phyloP scores from a whole-genome alignment of 2,329 filamentous ascomycete species.

The Fusarium abutilonis region DNA sequence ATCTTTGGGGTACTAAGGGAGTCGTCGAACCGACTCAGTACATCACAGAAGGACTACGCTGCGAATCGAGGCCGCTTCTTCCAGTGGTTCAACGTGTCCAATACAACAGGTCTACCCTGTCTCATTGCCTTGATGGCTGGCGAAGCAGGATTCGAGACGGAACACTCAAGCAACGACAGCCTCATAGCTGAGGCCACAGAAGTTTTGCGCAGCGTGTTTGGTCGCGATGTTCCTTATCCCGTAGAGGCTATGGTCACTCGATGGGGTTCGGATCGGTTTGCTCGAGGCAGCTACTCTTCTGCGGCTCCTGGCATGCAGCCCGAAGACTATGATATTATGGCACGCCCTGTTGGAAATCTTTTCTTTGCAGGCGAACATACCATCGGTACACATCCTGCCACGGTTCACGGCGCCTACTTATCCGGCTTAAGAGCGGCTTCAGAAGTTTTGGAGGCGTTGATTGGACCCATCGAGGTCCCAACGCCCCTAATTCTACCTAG shows the following conservation, averaged over 20 bases:
- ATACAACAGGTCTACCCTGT: conserved; percentile 87
- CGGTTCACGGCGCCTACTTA: conserved; percentile 94
- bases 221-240: conserved; percentile 75
- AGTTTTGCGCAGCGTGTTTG: conserved; percentile 81
- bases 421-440: conserved; percentile 90
- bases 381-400: conserved; percentile 93
- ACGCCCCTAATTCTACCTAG: conserved; percentile 77
- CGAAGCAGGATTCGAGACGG: conserved; percentile 89
- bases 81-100: conserved; percentile 95
- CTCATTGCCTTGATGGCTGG: conserved; percentile 95
- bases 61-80: conserved; percentile 90
- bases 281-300: conserved; percentile 95
- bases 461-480: conserved; percentile 83
- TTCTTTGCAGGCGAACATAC: conserved; percentile 98
- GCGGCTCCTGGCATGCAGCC: conserved; percentile 83
- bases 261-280: conserved; percentile 91
- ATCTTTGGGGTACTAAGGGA: conserved; percentile 93
- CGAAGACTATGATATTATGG: conserved; percentile 94
- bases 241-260: conserved; percentile 88
- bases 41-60: conserved; percentile 82
- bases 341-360: conserved; percentile 82
- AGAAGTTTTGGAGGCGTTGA: conserved; percentile 81
- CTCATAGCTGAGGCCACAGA: conserved; percentile 83
- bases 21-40: conserved; percentile 73
- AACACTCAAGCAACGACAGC: conserved; percentile 76